These are phyloP conservation scores for Syzygium malaccense DNA, from an alignment of 441 rosid genomes.

Conservation along the genomic window DNA sequence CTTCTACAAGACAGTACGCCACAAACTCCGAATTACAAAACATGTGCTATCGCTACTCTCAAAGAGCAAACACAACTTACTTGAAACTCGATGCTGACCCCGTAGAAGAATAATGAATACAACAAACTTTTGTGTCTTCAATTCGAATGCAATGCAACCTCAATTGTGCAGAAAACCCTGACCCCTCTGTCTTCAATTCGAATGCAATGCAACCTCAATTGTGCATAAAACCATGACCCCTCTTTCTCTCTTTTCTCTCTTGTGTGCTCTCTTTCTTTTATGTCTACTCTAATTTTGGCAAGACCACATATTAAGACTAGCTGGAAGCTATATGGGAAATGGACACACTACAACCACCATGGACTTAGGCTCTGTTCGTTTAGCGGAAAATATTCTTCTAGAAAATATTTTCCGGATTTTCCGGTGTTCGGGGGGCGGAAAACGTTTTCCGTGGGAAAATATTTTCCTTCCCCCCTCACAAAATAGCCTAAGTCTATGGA, in stretches of 20 bases:
- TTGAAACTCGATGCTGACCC: neutral
- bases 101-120: neutral
- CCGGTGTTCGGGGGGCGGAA: no score
- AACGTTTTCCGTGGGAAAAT: no score
- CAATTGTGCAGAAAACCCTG: neutral
- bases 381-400: no score
- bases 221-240: neutral
- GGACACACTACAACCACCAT: neutral
- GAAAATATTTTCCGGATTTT: no score
- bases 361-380: no score
- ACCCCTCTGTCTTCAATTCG: neutral
- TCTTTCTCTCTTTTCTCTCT: neutral
- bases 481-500: no score
- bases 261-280: neutral
- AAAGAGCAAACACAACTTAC: neutral
- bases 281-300: neutral
- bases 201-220: neutral
- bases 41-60: neutral
- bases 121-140: neutral
- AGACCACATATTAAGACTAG: neutral
- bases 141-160: neutral
- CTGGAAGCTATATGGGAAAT: neutral
- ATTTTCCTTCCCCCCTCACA: no score
- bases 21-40: neutral
- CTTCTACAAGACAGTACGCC: neutral